A percentile compares a stretch with the other conserved stretches of the same genome.
Conservation (phyloP, 2,329 filamentous ascomycete genomes). For the Fusarium sp. region DNA sequence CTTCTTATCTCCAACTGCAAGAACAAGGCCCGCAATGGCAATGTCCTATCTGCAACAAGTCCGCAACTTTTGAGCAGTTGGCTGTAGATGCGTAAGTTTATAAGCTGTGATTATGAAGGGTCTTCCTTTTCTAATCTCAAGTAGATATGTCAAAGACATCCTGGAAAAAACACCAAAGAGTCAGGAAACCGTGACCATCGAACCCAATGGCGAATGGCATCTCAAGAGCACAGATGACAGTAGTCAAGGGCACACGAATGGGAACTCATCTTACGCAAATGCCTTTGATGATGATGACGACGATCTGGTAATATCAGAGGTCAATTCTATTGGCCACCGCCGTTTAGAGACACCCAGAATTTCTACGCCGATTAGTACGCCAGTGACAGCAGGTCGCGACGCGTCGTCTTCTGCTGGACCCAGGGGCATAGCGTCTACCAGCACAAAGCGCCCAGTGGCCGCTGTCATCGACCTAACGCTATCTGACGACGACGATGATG, state of each 20-base stretch:
- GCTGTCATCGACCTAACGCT: slow-evolving; percentile 68
- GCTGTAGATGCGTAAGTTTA: slow-evolving; percentile 82
- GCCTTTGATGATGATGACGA: slow-evolving; percentile 54
- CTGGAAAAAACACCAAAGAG: slow-evolving; percentile 74
- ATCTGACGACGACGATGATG: slow-evolving; percentile 59
- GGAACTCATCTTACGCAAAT: slow-evolving; percentile 36
- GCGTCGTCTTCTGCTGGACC: slow-evolving; percentile 49
- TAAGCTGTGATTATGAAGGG: neutral
- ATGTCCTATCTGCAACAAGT: slow-evolving; percentile 92
- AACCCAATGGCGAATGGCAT: slow-evolving; percentile 84
- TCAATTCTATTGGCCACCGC: slow-evolving; percentile 47
- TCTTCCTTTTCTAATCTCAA: slow-evolving; percentile 16
- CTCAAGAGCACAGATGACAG: slow-evolving; percentile 49
- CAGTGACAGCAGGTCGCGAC: slow-evolving; percentile 48
- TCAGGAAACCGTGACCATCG: slow-evolving; percentile 86
- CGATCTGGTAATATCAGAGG: slow-evolving; percentile 58
- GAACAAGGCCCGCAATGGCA: slow-evolving; percentile 96
- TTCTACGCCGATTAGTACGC: slow-evolving; percentile 48
- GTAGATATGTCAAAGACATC: slow-evolving; percentile 87
- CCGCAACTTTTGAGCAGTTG: slow-evolving; percentile 79
- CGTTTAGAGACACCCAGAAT: slow-evolving; percentile 50
- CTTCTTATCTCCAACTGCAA: slow-evolving; percentile 90
- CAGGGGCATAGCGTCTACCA: slow-evolving; percentile 46
- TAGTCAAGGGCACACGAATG: slow-evolving; percentile 38
- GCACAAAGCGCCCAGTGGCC: slow-evolving; percentile 58